These are phyloP conservation scores for Vigna reflexopilosa DNA, from an alignment of 306 rosid species.

Conservation along the genomic window DNA sequence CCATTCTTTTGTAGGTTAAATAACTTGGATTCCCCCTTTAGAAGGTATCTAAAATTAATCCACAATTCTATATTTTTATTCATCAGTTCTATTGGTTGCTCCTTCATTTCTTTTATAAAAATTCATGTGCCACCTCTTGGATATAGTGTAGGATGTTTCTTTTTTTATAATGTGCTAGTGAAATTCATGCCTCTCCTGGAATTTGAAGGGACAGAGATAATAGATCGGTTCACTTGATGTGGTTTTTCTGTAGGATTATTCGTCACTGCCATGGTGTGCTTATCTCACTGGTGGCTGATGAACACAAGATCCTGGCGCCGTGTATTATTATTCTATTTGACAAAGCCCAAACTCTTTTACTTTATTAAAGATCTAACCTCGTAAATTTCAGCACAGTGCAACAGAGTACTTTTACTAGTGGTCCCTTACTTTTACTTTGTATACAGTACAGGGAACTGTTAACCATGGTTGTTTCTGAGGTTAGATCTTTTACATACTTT, in stretches of 20 bases:
- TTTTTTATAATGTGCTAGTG: neutral
- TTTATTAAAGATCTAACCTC: too few relatives aligned
- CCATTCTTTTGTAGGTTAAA: slow-evolving; percentile 65
- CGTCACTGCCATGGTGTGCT: neutral
- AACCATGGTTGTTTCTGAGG: neutral
- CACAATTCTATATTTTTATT: slow-evolving; percentile 37
- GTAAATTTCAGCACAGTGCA: slow-evolving; percentile 4
- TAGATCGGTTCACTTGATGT: too few relatives aligned
- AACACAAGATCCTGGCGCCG: neutral
- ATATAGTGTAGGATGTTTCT: slow-evolving; percentile 10
- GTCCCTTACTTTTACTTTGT: neutral
- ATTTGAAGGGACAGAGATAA: neutral
- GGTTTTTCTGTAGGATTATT: neutral
- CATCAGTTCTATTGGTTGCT: neutral
- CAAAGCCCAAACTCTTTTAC: neutral
- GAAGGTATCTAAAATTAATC: slow-evolving; percentile 34
- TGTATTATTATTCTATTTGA: slow-evolving; percentile 18
- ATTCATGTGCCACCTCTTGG: neutral
- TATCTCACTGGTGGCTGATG: neutral
- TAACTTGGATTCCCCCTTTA: slow-evolving; percentile 44
- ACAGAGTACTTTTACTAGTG: neutral
- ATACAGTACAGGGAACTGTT: neutral
- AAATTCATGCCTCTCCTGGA: neutral
- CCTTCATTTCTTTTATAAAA: slow-evolving; percentile 9
- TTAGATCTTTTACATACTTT: neutral